Base-by-base conservation (phyloP, 2,329 filamentous ascomycete species). In the Monosporascus sp. region DNA sequence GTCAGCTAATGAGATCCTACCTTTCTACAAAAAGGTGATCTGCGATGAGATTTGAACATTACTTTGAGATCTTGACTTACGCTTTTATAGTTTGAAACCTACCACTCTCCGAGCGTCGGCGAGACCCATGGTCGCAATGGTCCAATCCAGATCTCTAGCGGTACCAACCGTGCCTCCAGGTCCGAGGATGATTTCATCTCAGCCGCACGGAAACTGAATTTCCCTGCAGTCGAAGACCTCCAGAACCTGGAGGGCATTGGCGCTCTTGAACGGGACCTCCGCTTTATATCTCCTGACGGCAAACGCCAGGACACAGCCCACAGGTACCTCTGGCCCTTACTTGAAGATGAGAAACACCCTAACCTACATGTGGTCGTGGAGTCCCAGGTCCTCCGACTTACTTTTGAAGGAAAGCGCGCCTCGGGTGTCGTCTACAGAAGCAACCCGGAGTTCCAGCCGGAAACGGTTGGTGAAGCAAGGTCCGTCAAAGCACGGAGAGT, bases 351-450 rank as follows among this genome's bases (percentile, higher is more conserved):
- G 17, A 49, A 49, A 25, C 48, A 49, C 34, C 34, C 48, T 5
- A 49, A 49, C 34, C 48, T 49, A 25, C 48, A 49, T 22, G 48
- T 49, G 15, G 17, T 42, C 5, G 31, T 49, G 8, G 27, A 49
- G 48, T 20, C n/a, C 41, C 20, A 44, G 20, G 41, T 44, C n/a
- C 17, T 74, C 4, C 73, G 75, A 5, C 73, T 83, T 4, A 53
- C 81, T 1, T 77, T 81, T 49, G 76, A 81, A 22, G 67, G 72
- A 75, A 76, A 72, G 41, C 61, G 67, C 37, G 81, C 81, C 4
- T 68, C 69, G 3, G 20, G 41, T 44, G 41, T 20, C 11, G 79
- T 83, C 58, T 78, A 78, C 56, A 71, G 72, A 49, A 71, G 73
- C 47, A 77, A 73, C 58, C 65, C 68, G 18, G 68, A 68, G 2